Conservation (phyloP, 441 rosid species). For the Gossypium aridum region DNA sequence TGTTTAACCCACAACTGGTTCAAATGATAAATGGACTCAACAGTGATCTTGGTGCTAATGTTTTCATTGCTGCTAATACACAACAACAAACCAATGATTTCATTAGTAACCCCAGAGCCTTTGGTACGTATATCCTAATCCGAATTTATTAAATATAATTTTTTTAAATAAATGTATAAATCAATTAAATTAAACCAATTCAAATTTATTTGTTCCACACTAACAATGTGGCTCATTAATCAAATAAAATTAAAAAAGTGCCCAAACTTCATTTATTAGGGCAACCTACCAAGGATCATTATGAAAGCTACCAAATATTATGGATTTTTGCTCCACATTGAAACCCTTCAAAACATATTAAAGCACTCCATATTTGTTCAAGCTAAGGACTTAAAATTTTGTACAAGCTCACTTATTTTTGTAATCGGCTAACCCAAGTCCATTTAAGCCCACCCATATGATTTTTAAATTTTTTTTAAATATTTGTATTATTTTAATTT, state of each 20-base stretch:
- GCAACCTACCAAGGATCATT: neutral
- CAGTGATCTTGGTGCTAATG: constrained; percentile 23
- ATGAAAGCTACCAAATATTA: neutral
- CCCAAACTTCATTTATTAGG: neutral
- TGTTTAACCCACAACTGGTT: constrained; percentile 42
- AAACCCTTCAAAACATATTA: neutral
- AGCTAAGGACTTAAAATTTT: too few species aligned
- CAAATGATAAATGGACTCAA: constrained; percentile 40
- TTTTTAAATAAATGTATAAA: neutral
- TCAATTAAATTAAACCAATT: neutral
- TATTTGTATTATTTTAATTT: too few species aligned
- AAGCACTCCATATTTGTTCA: too few species aligned
- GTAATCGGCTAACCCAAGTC: too few species aligned
- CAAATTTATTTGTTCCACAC: neutral
- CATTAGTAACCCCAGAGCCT: constrained; percentile 25
- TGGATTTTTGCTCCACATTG: neutral
- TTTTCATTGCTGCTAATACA: constrained; percentile 37
- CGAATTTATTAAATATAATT: neutral
- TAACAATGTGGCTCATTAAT: neutral
- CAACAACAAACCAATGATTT: constrained; percentile 11
- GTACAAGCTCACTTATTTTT: too few species aligned
- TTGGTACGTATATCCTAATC: constrained; percentile 15
- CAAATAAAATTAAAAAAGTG: neutral
- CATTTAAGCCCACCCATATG: too few species aligned
- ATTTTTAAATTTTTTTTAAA: too few species aligned